These are phyloP conservation scores for Lipomyces spencermartinsiae DNA, from an alignment of 805 yeast species.

Conservation along the genomic window DNA sequence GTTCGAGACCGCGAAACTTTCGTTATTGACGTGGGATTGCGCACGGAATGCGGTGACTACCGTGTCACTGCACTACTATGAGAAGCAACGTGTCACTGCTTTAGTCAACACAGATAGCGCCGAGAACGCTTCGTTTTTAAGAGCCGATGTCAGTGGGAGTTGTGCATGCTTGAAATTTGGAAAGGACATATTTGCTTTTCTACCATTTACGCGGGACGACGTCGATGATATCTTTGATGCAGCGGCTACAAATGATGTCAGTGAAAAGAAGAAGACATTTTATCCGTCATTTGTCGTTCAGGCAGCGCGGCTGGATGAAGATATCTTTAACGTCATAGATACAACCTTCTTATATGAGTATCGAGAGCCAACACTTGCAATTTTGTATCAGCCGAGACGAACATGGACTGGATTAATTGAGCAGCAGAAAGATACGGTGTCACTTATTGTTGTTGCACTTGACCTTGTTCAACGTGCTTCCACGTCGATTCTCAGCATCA, in stretches of 20 bases:
- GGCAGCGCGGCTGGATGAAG: slow-evolving; percentile 61
- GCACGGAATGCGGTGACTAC: slow-evolving; percentile 64
- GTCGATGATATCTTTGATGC: slow-evolving; percentile 42
- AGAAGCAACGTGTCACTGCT: slow-evolving; percentile 56
- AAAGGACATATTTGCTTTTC: slow-evolving; percentile 66
- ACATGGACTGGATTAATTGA: slow-evolving; percentile 83
- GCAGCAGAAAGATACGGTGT: slow-evolving; percentile 64
- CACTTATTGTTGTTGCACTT: slow-evolving; percentile 68
- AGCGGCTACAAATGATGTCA: slow-evolving; percentile 27
- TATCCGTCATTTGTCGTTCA: slow-evolving; percentile 62
- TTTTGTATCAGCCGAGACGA: slow-evolving; percentile 61
- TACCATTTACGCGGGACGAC: slow-evolving; percentile 63
- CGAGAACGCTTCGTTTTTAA: slow-evolving; percentile 52
- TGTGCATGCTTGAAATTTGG: slow-evolving; percentile 62
- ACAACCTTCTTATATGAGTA: slow-evolving; percentile 74
- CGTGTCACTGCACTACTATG: slow-evolving; percentile 84
- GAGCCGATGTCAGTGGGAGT: slow-evolving; percentile 64
- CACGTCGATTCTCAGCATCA: slow-evolving; percentile 69
- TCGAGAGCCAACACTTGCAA: slow-evolving; percentile 80
- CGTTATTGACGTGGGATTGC: slow-evolving; percentile 74
- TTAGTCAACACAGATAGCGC: slow-evolving; percentile 28
- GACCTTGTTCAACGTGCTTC: slow-evolving; percentile 64
- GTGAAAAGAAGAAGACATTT: slow-evolving; percentile 45
- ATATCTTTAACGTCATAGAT: slow-evolving; percentile 69
- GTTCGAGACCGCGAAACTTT: slow-evolving; percentile 77